phyloP scores from a whole-genome alignment of 2,329 filamentous ascomycete genomes.

The Tympanopsis confertula region DNA sequence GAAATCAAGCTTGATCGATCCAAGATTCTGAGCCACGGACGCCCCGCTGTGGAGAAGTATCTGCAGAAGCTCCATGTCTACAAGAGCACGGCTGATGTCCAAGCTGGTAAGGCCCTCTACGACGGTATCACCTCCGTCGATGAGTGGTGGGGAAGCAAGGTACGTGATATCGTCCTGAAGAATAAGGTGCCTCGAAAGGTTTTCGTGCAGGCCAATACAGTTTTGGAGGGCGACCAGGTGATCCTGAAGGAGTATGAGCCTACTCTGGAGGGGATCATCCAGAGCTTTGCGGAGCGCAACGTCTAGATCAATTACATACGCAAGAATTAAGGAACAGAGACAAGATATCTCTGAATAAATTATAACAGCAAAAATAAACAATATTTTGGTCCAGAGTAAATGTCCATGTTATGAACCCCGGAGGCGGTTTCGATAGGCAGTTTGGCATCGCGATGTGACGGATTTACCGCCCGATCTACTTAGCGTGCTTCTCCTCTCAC shows the following conservation, averaged over 20 bases:
- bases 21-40: conserved; percentile 75
- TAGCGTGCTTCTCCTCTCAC: too few species aligned
- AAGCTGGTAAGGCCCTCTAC: conserved; percentile 69
- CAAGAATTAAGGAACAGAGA: too few species aligned
- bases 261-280: conserved; percentile 38
- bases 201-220: conserved; percentile 88
- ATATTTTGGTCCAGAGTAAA: too few species aligned
- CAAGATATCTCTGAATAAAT: too few species aligned
- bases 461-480: too few species aligned
- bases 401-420: too few species aligned
- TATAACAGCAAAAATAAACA: too few species aligned
- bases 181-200: conserved; percentile 80
- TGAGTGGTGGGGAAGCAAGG: conserved; percentile 72
- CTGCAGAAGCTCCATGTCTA: conserved; percentile 86
- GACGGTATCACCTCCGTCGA: conserved; percentile 73
- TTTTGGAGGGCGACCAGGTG: conserved; percentile 39
- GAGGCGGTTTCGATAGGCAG: too few species aligned
- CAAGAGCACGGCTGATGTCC: conserved; percentile 79
- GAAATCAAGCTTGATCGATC: conserved; percentile 72
- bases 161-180: conserved; percentile 63
- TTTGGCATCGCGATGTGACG: too few species aligned
- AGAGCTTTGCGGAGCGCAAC: conserved; percentile 29
- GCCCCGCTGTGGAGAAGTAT: conserved; percentile 69
- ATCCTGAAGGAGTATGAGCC: conserved; percentile 44
- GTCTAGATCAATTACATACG: conserved; percentile 9